Percentiles rank a stretch among this genome's conserved stretches.
phyloP scores from a whole-genome alignment of 768 basidiomycete species.

The Phaeolepiota aurea region DNA sequence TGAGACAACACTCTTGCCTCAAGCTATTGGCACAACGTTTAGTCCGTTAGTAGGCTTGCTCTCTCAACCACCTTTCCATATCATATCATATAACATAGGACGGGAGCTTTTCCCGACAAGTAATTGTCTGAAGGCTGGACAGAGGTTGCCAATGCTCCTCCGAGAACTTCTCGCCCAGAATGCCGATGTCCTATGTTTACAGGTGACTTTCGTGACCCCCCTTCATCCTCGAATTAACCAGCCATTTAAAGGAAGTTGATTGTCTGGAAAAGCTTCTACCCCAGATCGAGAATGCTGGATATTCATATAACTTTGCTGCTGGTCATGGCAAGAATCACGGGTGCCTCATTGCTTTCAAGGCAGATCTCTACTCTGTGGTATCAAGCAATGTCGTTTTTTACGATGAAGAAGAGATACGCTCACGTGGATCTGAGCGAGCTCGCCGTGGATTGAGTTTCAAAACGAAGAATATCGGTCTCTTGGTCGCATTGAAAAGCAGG shows the following conservation, averaged over 20 bases:
- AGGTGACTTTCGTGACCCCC: constrained; percentile 37
- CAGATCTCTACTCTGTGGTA: constrained; percentile 35
- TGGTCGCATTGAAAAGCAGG: constrained; percentile 55
- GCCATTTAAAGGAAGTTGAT: constrained; percentile 69
- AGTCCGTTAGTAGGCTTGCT: constrained; percentile 49
- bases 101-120: constrained; percentile 80
- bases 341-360: constrained; percentile 72
- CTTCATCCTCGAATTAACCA: background rate
- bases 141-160: constrained; percentile 70
- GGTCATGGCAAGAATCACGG: constrained; percentile 81
- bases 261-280: constrained; percentile 67
- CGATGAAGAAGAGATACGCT: constrained; percentile 53
- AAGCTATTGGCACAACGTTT: constrained; percentile 70
- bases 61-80: background rate
- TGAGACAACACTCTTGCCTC: no score
- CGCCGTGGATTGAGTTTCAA: constrained; percentile 52
- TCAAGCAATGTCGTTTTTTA: constrained; percentile 50
- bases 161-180: constrained; percentile 63
- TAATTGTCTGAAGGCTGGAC: constrained; percentile 68
- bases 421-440: constrained; percentile 20
- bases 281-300: constrained; percentile 54
- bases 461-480: constrained; percentile 75
- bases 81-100: constrained; percentile 29
- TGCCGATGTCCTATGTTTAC: constrained; percentile 83
- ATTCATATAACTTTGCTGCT: constrained; percentile 54